Conservation (phyloP, 352 stramenopile species). For the Halophytophthora polymorphica region DNA sequence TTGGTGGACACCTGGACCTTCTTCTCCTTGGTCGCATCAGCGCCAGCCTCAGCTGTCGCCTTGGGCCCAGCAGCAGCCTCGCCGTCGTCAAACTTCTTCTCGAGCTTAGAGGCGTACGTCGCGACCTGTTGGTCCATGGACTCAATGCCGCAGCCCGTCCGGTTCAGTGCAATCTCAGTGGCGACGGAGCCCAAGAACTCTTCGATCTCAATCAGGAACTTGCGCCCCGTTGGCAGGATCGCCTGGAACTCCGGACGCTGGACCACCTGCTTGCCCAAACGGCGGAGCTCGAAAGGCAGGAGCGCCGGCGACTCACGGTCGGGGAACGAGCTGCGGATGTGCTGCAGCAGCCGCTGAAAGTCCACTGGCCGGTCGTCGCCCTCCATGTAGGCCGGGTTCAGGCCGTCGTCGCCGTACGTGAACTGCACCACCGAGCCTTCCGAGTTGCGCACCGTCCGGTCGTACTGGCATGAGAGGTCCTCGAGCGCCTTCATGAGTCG, state of each 20-base stretch:
- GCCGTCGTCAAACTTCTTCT: conserved; percentile 65
- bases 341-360: conserved; percentile 91
- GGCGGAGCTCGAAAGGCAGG: conserved; percentile 77
- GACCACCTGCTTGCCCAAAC: conserved; percentile 83
- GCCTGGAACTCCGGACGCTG: conserved; percentile 74
- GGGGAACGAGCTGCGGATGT: conserved; percentile 84
- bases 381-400: conserved; percentile 98
- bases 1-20: conserved; percentile 61
- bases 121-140: conserved; percentile 59
- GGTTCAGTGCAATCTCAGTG: conserved; percentile 53
- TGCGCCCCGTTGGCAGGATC: conserved; percentile 85
- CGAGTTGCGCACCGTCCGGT: conserved; percentile 88
- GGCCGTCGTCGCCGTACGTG: conserved; percentile 98
- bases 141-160: conserved; percentile 52
- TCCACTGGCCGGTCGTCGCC: conserved; percentile 94
- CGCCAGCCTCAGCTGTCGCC: conserved; percentile 18
- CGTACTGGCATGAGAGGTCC: conserved; percentile 96
- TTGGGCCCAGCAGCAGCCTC: conserved; percentile 22
- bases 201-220: conserved; percentile 90
- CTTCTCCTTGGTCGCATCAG: conserved; percentile 36
- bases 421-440: conserved; percentile 97
- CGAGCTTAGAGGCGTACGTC: conserved; percentile 66
- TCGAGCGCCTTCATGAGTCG: conserved; percentile 98
- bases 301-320: conserved; percentile 70
- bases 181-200: conserved; percentile 76